Base-by-base conservation (phyloP, 345 rosid genomes). In the Linum trigynum region DNA sequence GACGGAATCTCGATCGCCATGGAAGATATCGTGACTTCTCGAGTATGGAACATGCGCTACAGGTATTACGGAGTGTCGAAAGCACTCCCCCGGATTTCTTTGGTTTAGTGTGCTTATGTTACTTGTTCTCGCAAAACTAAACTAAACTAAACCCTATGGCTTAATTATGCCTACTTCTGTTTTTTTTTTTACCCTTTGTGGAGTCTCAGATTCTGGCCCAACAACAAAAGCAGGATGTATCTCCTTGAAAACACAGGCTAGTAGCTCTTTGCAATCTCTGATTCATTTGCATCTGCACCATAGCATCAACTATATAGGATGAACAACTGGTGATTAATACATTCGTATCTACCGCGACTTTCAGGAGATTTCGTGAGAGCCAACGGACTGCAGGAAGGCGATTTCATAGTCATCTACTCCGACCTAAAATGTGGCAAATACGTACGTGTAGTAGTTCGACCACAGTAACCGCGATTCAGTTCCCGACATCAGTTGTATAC, bases 221-320 rank as follows among this genome's bases (percentile, higher is more conserved):
- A 94, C 82, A 94, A 94, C 75, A 94, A 94, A 77, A 94, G 99
- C 84, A 94, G 97, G 87, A 91, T 94, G 97, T 94, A 94, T 76
- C 97, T 94, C 69, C 95, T 94, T 38, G 99, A 94, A 72, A 94
- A 94, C 82, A 94, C 97, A 5, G 97, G 99, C 85, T 63, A 38
- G 71, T 45, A 23, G 50, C 60, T 3, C 36, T 58, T 36, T 50
- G 8, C 2, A n/a, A 0, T 23, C 32, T 23, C 32, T 23, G 32
- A 23, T 23, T 1, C 0, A 0, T 23, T 23, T 23, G 41, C 9
- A 1, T 7, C 61, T n/a, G 45, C 7, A 37, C 35, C 37, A 3
- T 64, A 23, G 32, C 32, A 23, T 23, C 32, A 23, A 23, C 32
- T 1, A 23, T 23, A 23, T 23, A 23, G 32, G 32, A 23, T 23